Evolutionary conservation across 768 basidiomycete species (phyloP).

Genomic region (Hydnum rufescens): DNA sequence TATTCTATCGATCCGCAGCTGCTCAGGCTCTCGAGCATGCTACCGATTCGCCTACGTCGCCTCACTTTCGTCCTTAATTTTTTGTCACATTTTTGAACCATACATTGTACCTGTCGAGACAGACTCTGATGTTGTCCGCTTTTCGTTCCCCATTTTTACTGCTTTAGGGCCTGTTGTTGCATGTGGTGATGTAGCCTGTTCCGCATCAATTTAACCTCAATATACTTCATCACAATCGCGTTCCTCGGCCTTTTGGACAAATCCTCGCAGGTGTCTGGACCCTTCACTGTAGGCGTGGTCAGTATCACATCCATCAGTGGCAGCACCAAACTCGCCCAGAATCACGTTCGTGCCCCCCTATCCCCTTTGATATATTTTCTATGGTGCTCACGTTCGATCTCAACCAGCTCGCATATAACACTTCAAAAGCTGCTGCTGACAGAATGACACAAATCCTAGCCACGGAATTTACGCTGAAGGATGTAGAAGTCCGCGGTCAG

Average conservation of each 20-base stretch:
- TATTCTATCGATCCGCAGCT: too few species aligned
- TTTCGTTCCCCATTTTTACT: too few species aligned
- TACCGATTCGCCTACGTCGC: too few species aligned
- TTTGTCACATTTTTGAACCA: too few species aligned
- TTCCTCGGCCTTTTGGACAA: slow-evolving; percentile 59
- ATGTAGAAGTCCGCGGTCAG: slow-evolving; percentile 8
- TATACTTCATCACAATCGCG: slow-evolving; percentile 57
- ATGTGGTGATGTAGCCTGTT: too few species aligned
- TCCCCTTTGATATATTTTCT: neutral
- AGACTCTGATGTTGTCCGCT: too few species aligned
- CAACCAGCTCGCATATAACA: slow-evolving; percentile 59
- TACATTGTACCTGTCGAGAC: too few species aligned
- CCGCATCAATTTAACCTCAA: slow-evolving; percentile 49
- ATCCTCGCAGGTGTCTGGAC: slow-evolving; percentile 34
- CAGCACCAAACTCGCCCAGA: slow-evolving; percentile 33
- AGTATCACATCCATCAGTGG: slow-evolving; percentile 51
- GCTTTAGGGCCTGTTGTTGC: too few species aligned
- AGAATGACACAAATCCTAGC: slow-evolving; percentile 62
- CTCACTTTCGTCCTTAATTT: too few species aligned
- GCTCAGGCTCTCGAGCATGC: too few species aligned
- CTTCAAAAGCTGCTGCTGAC: slow-evolving; percentile 54
- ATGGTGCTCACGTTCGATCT: neutral
- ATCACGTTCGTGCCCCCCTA: slow-evolving; percentile 54
- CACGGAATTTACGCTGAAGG: slow-evolving; percentile 53
- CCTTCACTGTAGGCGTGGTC: slow-evolving; percentile 40